Evolutionary conservation across 495 filamentous ascomycete genomes (phyloP), one percentile per base, ranked within the genome.

Genomic region (Saxophila tyrrhenica): DNA sequence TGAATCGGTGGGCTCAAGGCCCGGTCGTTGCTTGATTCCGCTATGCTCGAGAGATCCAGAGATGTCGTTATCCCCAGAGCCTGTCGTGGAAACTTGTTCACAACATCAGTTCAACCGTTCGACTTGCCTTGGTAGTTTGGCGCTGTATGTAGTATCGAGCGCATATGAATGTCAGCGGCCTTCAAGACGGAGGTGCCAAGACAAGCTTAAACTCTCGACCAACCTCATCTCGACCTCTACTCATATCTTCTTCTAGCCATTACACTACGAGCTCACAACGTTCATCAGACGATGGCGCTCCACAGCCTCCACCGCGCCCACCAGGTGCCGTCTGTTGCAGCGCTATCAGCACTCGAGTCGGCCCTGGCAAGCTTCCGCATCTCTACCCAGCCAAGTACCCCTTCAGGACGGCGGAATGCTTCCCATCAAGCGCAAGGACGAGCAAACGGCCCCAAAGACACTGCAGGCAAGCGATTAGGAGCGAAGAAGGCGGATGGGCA

Each of bases 401-500:
- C 61, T 10, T 42, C 68, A 55, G 54, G 60, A 25, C 62, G 78
- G 53, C 77, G 92, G 62, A 75, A 89, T 70, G 91, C 94, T 59
- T 81, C 86, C 1, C 88, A 95, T 74, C 84, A 86, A 66, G 70
- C 86, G 24, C 87, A 95, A 75, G 88, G 88, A 62, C 81, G 87
- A 50, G 91, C 91, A 68, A 94, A 83, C 67, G 69, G 83, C 58
- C 80, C 82, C 32, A 88, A 88, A 67, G 83, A 94, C 65, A 87
- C 89, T 1, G 79, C 89, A 15, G 89, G 92, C 52, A 96, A 95
- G 73, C 86, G 94, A 64, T 75, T 97, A 51, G 92, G 92, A 45
- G 89, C 89, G 3, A 99, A 99, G 75, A 91, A 87, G 75, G 81
- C 82, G 3, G 86, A 83, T 64, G 89, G 85, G 84, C 82, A 95